Percentiles rank a stretch among this genome's conserved stretches.
Evolutionary conservation across 352 stramenopile species (phyloP).

Genomic region (Thraustochytrium striatum): DNA sequence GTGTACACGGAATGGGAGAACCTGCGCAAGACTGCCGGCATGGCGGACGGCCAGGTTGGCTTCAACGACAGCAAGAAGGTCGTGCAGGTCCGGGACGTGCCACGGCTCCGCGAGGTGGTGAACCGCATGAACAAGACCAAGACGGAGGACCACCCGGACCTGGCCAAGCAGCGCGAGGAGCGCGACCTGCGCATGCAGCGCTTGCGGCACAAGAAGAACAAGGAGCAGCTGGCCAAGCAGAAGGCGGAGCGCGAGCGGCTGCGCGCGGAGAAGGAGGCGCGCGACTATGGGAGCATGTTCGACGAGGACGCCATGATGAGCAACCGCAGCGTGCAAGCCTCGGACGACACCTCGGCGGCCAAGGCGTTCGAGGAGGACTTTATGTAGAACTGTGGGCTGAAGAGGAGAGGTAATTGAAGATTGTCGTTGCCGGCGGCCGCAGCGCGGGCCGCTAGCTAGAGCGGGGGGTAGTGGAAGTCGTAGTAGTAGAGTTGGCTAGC

Average conservation of each 20-base stretch:
- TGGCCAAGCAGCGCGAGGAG: conserved; percentile 22
- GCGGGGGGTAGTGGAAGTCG: too few relatives aligned
- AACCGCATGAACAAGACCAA: conserved; percentile 57
- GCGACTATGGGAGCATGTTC: conserved; percentile 41
- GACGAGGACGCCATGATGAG: conserved; percentile 12
- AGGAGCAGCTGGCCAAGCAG: conserved; percentile 35
- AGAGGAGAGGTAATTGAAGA: too few relatives aligned
- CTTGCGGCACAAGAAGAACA: background rate
- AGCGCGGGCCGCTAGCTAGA: too few relatives aligned
- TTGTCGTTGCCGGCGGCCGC: too few relatives aligned
- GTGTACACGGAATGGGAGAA: conserved; percentile 89
- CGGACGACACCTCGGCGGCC: conserved; percentile 44
- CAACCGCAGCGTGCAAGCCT: conserved; percentile 1
- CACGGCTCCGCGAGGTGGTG: conserved; percentile 43
- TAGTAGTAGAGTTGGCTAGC: too few relatives aligned
- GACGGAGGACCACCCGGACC: conserved; percentile 49
- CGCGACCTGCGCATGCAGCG: background rate
- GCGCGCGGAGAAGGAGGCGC: conserved; percentile 31
- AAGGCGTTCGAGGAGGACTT: conserved; percentile 50
- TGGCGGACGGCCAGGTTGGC: conserved; percentile 82
- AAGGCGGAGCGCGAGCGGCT: conserved; percentile 21
- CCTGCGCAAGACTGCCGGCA: conserved; percentile 77
- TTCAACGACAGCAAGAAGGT: conserved; percentile 61
- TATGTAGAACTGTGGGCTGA: conserved; percentile 44
- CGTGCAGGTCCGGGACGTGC: conserved; percentile 54